Evolutionary conservation across 139 green algal genomes (phyloP), one percentile per base, ranked within the genome.

Genomic region (Coccomyxa sp.): DNA sequence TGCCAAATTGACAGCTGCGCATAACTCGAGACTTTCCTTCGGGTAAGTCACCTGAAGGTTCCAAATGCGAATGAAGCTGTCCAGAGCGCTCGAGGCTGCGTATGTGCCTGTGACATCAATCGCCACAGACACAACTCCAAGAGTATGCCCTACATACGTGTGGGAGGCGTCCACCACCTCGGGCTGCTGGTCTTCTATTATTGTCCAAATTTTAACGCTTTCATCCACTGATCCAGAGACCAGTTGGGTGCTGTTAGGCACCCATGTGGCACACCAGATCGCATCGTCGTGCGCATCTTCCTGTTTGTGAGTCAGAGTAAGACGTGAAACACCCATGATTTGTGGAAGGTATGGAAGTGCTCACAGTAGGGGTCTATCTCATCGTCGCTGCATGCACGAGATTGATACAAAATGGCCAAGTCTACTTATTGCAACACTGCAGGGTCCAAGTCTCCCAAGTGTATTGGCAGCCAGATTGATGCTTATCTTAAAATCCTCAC

Each of bases 221-320:
- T 98, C 95, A 81, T 98, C 95, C 0, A 96, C 91, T 0, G 89
- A 94, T 14, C 94, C 95, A 1, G 93, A 96, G 66, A 96, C 84
- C 31, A 98, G 85, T 15, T 81, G 77, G 17, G 90, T 85, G 28
- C 38, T 82, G 51, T 71, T 82, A 3, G 91, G 84, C 0, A 90
- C 85, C 95, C 95, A 98, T 0, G 88, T 79, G 13, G 83, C 85
- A 21, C 87, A 88, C 95, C 95, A 98, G 0, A 97, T 79, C 13
- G 89, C 91, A 51, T 98, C 94, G 0, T 96, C 90, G 76, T 98
- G 95, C 12, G 94, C 93, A 30, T 92, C 83, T 21, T 92, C 89
- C 0, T 83, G 51, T 31, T 91, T 90, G 4, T 79, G 74, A 38
- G 28, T 28, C 27, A 45, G 30, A 79, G 27, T 45, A 28, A 38